Evolutionary conservation across 2,329 filamentous ascomycete species (phyloP).

Genomic region (Talaromyces piceae): DNA sequence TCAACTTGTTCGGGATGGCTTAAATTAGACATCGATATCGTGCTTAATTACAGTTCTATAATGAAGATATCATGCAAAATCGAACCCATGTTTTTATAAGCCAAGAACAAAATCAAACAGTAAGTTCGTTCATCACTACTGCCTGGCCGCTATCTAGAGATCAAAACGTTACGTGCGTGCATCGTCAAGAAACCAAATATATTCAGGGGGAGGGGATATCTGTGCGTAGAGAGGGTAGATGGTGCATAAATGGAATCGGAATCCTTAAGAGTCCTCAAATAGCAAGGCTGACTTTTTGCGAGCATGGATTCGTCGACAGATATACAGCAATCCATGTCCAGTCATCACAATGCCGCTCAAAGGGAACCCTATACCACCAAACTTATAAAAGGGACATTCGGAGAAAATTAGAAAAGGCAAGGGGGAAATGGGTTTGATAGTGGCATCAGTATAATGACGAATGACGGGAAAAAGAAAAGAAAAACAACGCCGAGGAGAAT

Average conservation of each 20-base stretch:
- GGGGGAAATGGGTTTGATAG: conserved; percentile 8
- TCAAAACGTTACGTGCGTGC: background rate
- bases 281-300: background rate
- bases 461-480: background rate
- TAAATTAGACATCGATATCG: too few relatives aligned
- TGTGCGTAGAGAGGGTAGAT: background rate
- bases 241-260: background rate
- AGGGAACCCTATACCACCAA: background rate
- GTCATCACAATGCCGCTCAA: too few relatives aligned
- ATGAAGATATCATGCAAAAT: too few relatives aligned
- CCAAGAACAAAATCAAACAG: background rate
- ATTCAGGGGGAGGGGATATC: background rate
- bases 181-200: background rate
- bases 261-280: background rate
- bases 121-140: background rate
- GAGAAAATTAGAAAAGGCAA: conserved; percentile 32
- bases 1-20: too few relatives aligned
- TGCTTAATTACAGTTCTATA: too few relatives aligned
- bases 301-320: background rate
- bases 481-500: background rate
- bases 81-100: too few relatives aligned
- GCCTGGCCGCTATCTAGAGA: background rate
- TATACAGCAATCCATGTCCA: background rate
- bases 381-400: conserved; percentile 13
- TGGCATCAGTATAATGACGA: background rate